phyloP scores from a whole-genome alignment of 192 early-diverging fungal species.

The Obelidium mucronatum region DNA sequence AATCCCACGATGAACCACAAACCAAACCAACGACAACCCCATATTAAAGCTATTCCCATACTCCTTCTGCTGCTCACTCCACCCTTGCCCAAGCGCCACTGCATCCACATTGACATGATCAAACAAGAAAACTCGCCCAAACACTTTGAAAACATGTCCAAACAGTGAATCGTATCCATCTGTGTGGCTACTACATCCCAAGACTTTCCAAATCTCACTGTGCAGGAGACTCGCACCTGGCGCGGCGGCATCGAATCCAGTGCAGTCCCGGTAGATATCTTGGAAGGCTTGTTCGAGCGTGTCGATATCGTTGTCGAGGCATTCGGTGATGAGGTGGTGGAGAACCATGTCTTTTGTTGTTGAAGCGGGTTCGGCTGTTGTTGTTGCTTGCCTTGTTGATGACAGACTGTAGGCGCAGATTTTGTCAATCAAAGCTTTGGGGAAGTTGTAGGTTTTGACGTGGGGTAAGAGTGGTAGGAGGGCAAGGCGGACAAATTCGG shows the following conservation, averaged over 20 bases:
- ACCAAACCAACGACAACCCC: conserved; percentile 18
- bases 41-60: conserved; percentile 8
- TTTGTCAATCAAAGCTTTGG: conserved; percentile 2
- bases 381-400: not conserved
- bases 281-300: conserved; percentile 23
- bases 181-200: not conserved
- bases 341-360: not conserved
- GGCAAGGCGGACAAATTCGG: conserved; percentile 8
- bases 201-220: conserved; percentile 1
- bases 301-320: conserved; percentile 21
- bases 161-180: not conserved
- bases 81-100: not conserved
- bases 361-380: not conserved
- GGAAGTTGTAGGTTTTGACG: not conserved
- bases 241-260: not conserved
- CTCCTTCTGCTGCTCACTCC: not conserved
- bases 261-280: conserved; percentile 32
- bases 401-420: not conserved
- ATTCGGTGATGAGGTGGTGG: conserved; percentile 7
- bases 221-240: conserved; percentile 6
- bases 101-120: conserved; percentile 15
- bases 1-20: conserved; percentile 24
- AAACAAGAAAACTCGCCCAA: conserved; percentile 27
- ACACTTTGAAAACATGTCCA: conserved; percentile 25
- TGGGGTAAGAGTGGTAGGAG: not conserved